Conservation (phyloP, 768 basidiomycete genomes). For the Rhodocollybia butyracea region DNA sequence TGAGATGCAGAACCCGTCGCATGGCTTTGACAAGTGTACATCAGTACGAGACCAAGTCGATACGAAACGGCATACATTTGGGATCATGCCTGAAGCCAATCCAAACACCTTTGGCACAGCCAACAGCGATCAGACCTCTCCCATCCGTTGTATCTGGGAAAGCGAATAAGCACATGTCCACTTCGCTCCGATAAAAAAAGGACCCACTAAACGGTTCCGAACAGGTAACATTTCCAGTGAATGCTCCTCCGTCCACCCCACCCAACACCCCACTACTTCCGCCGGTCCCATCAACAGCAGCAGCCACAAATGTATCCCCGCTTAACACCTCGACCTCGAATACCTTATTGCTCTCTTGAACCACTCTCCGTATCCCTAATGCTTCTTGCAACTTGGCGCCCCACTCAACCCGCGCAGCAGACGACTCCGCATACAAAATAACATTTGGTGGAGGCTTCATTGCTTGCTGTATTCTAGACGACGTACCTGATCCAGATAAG, state of each 20-base stretch:
- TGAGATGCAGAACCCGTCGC: conserved; percentile 69
- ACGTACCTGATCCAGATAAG: conserved; percentile 88
- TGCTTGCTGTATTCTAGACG: conserved; percentile 82
- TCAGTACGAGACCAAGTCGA: neutral
- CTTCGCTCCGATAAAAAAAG: conserved; percentile 12
- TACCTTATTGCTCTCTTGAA: conserved; percentile 91
- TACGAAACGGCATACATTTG: conserved; percentile 38
- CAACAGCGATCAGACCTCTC: conserved; percentile 80
- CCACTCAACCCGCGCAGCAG: conserved; percentile 80
- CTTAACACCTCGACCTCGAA: conserved; percentile 92
- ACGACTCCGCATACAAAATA: conserved; percentile 82
- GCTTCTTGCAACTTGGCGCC: conserved; percentile 87
- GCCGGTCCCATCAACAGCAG: conserved; percentile 43
- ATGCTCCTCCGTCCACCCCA: conserved; percentile 75
- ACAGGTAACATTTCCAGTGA: conserved; percentile 86
- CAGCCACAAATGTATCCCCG: conserved; percentile 82
- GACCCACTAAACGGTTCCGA: conserved; percentile 87
- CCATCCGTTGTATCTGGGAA: conserved; percentile 83
- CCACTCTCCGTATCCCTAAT: conserved; percentile 75
- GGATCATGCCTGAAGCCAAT: conserved; percentile 82
- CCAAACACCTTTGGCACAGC: conserved; percentile 92
- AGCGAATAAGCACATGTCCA: neutral
- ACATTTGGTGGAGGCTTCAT: conserved; percentile 44
- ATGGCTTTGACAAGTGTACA: conserved; percentile 40
- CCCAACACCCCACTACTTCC: conserved; percentile 24